Conservation (phyloP, 75 land plant species). For the Isoetes taiwanensis region DNA sequence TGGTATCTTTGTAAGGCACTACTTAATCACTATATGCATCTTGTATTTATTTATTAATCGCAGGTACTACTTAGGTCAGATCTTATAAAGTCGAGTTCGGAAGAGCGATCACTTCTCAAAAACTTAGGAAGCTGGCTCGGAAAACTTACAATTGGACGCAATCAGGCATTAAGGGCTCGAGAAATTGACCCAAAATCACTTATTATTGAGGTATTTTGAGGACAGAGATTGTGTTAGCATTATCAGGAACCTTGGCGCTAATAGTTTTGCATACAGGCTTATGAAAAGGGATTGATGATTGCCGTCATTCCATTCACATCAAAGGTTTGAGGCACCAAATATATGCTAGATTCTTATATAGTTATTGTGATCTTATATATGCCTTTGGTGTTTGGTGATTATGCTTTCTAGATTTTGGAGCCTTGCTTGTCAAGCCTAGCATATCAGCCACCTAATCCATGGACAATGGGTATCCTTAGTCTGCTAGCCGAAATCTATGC, state of each 20-base stretch:
- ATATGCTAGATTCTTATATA: too few relatives aligned
- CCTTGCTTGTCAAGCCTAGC: constrained; percentile 84
- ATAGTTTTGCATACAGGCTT: constrained; percentile 47
- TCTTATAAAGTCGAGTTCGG: constrained; percentile 93
- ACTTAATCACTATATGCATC: background rate
- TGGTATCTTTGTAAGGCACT: background rate
- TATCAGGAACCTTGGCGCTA: background rate
- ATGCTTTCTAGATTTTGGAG: constrained; percentile 89
- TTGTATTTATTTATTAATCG: background rate
- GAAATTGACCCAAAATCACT: constrained; percentile 88
- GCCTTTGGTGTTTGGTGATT: constrained; percentile 7
- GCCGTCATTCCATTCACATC: constrained; percentile 98
- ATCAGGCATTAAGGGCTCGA: constrained; percentile 70
- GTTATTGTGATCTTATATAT: constrained; percentile 6
- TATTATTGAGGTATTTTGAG: constrained; percentile 57
- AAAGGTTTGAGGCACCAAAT: too few relatives aligned
- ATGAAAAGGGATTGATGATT: constrained; percentile 99
- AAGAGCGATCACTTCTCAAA: constrained; percentile 89
- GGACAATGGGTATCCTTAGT: constrained; percentile 95
- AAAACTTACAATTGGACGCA: constrained; percentile 89
- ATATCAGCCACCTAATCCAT: constrained; percentile 98
- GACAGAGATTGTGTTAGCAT: background rate
- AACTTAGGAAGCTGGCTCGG: constrained; percentile 99
- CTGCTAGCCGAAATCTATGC: constrained; percentile 86
- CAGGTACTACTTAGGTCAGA: constrained; percentile 93